Evolutionary conservation across 192 early-diverging fungal species (phyloP), one percentile per base, ranked within the genome.

Genomic region (Umbelopsis isabellina): DNA sequence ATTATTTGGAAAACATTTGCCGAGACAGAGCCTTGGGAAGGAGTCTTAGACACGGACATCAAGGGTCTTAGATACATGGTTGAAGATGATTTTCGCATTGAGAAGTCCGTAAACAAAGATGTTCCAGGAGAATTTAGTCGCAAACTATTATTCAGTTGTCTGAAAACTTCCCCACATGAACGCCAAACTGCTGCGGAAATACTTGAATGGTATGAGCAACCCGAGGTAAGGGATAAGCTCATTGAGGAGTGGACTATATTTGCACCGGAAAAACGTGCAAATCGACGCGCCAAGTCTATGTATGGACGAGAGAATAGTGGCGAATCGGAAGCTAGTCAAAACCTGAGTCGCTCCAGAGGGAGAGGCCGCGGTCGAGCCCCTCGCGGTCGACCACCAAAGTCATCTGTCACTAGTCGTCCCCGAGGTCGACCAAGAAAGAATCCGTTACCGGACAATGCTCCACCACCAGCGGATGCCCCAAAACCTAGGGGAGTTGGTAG

Each of bases 1-100:
- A 75, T 88, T 67, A 84, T 85, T 9, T 88, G 87, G 87, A 80
- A 84, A 41, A 85, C 80, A 18, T 87, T 89, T 73, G 78, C 85
- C 2, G 86, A 84, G 20, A 86, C 83, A 13, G 86, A 85, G 15
- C 87, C 85, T 8, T 88, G 87, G 86, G 75, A 79, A 37, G 85
- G 87, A 3, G 82, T 86, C 37, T 78, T 88, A 16, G 86, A 88
- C 55, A 84, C 85, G 0, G 85, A 88, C 65, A 44, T 88, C 27
- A 86, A 86, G 55, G 79, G 73, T 27, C 72, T 88, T 3, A 75
- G 87, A 13, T 80, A 83, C 44, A 66, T 85, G 25, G 85, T 86
- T 2, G 67, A 80, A 41, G 81, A 79, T 27, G 80, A 83, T 49
- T 71, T 70, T 10, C 78, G 83, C 51, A 88, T 88, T 20, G 70